Evolutionary conservation across 495 filamentous ascomycete genomes (phyloP).

Genomic region (Hypoxylon intermedium): DNA sequence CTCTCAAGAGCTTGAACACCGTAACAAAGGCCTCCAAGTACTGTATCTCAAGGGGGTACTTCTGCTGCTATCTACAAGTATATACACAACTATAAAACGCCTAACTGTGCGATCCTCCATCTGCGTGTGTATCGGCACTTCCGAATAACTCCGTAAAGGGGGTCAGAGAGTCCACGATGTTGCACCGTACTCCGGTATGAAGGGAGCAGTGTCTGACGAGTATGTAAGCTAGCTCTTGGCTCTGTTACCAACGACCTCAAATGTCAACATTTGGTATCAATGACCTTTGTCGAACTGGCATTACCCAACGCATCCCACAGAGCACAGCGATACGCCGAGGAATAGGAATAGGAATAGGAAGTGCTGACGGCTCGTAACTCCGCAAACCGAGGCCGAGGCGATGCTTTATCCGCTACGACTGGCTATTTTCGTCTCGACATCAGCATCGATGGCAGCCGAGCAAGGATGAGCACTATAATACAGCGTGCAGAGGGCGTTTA

Average conservation of each 20-base stretch:
- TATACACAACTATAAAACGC: not conserved
- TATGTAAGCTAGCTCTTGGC: slow-evolving; percentile 29
- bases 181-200: slow-evolving; percentile 23
- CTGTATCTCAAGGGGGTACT: not conserved
- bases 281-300: not conserved
- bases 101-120: slow-evolving; percentile 1
- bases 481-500: not conserved
- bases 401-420: not conserved
- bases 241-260: slow-evolving; percentile 9
- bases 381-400: not conserved
- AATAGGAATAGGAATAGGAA: not conserved
- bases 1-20: not conserved
- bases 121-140: slow-evolving; percentile 1
- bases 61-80: not conserved
- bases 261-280: not conserved
- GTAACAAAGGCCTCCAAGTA: not conserved
- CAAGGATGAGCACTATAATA: slow-evolving; percentile 12
- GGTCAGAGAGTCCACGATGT: slow-evolving; percentile 12
- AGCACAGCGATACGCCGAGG: not conserved
- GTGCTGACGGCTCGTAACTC: not conserved
- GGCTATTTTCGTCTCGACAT: not conserved
- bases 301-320: not conserved
- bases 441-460: not conserved
- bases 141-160: slow-evolving; percentile 24
- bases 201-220: slow-evolving; percentile 5